Evolutionary conservation across 805 yeast species (phyloP).

Genomic region (Schizosaccharomyces octosporus): DNA sequence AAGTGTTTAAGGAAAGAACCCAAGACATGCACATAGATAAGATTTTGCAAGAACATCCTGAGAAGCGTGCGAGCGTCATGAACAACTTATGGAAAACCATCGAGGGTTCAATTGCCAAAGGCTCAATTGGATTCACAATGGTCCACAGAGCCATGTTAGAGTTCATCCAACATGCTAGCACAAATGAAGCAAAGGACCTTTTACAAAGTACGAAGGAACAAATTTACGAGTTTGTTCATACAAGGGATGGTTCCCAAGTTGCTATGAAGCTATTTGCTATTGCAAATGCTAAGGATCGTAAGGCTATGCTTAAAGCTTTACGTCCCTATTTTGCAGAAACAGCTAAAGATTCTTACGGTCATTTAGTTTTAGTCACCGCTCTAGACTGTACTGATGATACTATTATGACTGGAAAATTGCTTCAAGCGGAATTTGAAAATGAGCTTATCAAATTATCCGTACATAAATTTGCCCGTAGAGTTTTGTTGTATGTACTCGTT

Average conservation of each 20-base stretch:
- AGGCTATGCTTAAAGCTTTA: constrained; percentile 43
- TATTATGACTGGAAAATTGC: constrained; percentile 50
- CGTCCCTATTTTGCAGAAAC: constrained; percentile 53
- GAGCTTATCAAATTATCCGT: constrained; percentile 31
- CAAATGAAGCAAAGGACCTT: constrained; percentile 50
- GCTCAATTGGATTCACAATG: constrained; percentile 86
- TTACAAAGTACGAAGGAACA: constrained; percentile 68
- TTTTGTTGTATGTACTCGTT: constrained; percentile 53
- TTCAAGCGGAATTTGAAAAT: constrained; percentile 23
- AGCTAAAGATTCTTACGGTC: constrained; percentile 69
- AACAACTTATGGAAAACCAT: constrained; percentile 61
- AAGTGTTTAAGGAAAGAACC: constrained; percentile 53
- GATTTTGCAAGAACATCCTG: constrained; percentile 40
- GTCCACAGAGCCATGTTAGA: constrained; percentile 92
- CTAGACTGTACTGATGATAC: constrained; percentile 87
- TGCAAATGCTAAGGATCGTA: constrained; percentile 84
- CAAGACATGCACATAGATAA: constrained; percentile 25
- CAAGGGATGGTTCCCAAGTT: constrained; percentile 82
- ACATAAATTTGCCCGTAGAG: constrained; percentile 69
- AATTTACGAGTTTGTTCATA: constrained; percentile 82
- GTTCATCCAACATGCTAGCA: constrained; percentile 46
- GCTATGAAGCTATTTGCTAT: constrained; percentile 57
- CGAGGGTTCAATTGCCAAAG: constrained; percentile 76
- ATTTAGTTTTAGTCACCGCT: constrained; percentile 48
- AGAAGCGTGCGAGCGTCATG: constrained; percentile 52